Conservation (phyloP, 2,329 filamentous ascomycete species). For the Bipolaris sorokiniana region DNA sequence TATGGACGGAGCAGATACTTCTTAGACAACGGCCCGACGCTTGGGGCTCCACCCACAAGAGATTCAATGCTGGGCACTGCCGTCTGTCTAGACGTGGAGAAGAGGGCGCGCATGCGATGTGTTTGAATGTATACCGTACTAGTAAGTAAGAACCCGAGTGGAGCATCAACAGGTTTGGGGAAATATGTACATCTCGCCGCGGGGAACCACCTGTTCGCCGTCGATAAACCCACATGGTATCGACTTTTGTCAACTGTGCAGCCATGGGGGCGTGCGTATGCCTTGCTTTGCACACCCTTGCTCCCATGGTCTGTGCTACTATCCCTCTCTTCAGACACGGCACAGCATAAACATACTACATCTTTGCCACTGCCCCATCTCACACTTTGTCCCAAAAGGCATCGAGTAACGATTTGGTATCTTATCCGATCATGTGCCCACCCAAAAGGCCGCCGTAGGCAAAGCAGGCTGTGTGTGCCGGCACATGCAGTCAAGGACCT, state of each 20-base stretch:
- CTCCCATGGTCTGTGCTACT: not conserved
- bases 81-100: not conserved
- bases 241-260: not conserved
- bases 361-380: not conserved
- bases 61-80: conserved; percentile 1
- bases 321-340: not conserved
- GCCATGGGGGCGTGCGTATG: not conserved
- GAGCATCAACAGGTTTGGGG: not conserved
- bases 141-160: not conserved
- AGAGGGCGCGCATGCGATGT: not conserved
- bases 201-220: not conserved
- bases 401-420: not conserved
- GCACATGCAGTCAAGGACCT: not conserved
- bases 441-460: too few relatives aligned
- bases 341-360: not conserved
- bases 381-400: not conserved
- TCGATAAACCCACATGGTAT: conserved; percentile 1
- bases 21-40: conserved; percentile 12
- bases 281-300: not conserved
- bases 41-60: conserved; percentile 16
- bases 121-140: not conserved
- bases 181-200: not conserved
- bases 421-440: too few relatives aligned
- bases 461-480: too few relatives aligned
- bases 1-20: conserved; percentile 16